Evolutionary conservation across 768 basidiomycete species (phyloP).

Genomic region (Scleroderma bovista): DNA sequence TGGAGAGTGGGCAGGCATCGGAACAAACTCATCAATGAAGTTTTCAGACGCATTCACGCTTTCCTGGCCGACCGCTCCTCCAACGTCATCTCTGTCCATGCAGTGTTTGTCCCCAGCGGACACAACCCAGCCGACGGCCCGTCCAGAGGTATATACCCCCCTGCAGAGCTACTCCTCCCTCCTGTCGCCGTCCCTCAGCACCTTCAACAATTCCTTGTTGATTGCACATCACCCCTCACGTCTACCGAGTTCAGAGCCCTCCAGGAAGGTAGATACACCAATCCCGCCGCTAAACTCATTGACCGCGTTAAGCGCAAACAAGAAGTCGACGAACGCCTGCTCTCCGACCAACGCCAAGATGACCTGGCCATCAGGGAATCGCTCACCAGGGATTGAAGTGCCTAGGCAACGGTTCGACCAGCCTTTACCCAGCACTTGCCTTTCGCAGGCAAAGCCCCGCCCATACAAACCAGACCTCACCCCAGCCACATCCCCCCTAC

Average conservation of each 20-base stretch:
- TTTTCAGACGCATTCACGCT: conserved; percentile 6
- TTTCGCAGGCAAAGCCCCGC: background rate
- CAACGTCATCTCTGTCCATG: conserved; percentile 1
- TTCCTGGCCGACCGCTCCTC: background rate
- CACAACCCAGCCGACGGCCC: conserved; percentile 17
- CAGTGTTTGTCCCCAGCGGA: conserved; percentile 5
- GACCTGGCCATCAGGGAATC: too few relatives aligned
- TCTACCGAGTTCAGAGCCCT: background rate
- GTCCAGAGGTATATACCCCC: conserved; percentile 8
- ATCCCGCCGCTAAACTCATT: background rate
- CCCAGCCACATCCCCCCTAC: conserved; percentile 8
- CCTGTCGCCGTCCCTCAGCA: conserved; percentile 1
- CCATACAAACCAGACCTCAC: conserved; percentile 9
- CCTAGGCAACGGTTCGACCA: too few relatives aligned
- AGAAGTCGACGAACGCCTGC: too few relatives aligned
- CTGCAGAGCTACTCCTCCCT: conserved; percentile 7
- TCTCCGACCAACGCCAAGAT: too few relatives aligned
- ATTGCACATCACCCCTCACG: background rate
- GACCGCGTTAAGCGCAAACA: background rate
- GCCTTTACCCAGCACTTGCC: background rate
- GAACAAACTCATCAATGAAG: conserved; percentile 7
- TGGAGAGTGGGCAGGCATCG: conserved; percentile 5
- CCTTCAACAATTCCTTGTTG: conserved; percentile 2
- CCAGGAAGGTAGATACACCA: background rate
- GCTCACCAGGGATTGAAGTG: conserved; percentile 6